Conservation (phyloP, 306 rosid species). For the Rosa chinensis region DNA sequence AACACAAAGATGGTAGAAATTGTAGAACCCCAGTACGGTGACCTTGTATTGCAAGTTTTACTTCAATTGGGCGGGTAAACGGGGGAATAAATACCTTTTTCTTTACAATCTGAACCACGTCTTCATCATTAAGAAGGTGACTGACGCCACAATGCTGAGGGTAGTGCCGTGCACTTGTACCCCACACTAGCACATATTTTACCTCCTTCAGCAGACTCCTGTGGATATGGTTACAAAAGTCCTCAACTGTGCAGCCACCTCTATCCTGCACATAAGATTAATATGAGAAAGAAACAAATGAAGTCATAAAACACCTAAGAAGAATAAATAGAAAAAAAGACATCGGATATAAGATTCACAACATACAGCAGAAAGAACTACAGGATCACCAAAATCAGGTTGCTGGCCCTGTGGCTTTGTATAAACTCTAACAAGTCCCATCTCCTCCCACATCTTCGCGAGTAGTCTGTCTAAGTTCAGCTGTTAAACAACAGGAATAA, state of each 20-base stretch:
- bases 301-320: constrained; percentile 6
- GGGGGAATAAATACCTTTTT: constrained; percentile 63
- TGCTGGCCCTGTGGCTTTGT: constrained; percentile 99
- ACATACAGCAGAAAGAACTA: constrained; percentile 92
- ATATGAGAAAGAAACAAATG: constrained; percentile 11
- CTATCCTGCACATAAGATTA: constrained; percentile 62
- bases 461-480: constrained; percentile 95
- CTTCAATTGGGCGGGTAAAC: background rate
- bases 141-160: constrained; percentile 96
- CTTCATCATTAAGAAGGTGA: constrained; percentile 78
- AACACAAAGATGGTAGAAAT: background rate
- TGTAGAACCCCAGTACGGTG: background rate
- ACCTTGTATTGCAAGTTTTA: background rate
- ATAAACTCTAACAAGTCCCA: constrained; percentile 98
- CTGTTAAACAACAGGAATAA: constrained; percentile 48
- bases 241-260: constrained; percentile 97
- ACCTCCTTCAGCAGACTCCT: constrained; percentile 96
- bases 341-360: constrained; percentile 15
- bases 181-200: constrained; percentile 98
- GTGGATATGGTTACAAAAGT: constrained; percentile 96
- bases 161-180: constrained; percentile 88
- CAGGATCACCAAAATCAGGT: constrained; percentile 92
- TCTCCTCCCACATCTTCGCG: constrained; percentile 96
- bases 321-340: constrained; percentile 9
- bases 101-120: constrained; percentile 98